These are phyloP conservation scores for Phylloboletellus chloephorus DNA, from an alignment of 1,284 basidiomycete genomes.

Conservation along the genomic window DNA sequence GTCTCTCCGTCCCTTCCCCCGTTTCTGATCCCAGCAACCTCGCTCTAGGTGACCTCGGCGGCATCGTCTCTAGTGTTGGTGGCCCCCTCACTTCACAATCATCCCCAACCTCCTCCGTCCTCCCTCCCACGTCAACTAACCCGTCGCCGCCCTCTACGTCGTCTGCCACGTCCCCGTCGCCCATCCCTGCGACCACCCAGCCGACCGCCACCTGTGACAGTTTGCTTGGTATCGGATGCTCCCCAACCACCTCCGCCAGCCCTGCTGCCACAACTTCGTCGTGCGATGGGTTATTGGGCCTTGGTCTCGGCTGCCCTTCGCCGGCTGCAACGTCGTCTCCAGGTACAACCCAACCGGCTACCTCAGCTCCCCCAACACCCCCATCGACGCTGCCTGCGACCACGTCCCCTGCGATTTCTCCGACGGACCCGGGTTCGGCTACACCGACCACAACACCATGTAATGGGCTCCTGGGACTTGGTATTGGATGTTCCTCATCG, in stretches of 20 bases:
- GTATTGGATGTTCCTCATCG: constrained; percentile 13
- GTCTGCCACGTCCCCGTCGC: neutral
- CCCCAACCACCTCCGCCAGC: too few relatives aligned
- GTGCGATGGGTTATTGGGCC: constrained; percentile 14
- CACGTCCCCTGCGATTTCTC: neutral
- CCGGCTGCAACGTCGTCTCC: constrained; percentile 1
- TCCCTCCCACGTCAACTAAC: constrained; percentile 7
- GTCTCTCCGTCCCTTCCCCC: neutral
- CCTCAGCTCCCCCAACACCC: too few relatives aligned
- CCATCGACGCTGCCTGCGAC: neutral
- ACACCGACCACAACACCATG: constrained; percentile 11
- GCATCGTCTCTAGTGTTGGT: neutral
- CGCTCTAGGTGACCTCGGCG: constrained; percentile 4
- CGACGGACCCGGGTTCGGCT: constrained; percentile 3
- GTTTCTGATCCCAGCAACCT: neutral
- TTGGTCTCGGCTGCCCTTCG: constrained; percentile 15
- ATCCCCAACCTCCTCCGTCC: constrained; percentile 12
- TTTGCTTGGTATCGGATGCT: too few relatives aligned
- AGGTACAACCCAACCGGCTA: neutral
- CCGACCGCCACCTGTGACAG: too few relatives aligned
- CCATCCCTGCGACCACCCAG: too few relatives aligned
- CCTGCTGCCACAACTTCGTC: constrained; percentile 9
- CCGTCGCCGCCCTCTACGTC: constrained; percentile 4
- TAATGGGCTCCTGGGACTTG: constrained; percentile 18
- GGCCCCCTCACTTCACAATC: neutral